Conservation (phyloP, 129 eudicot genomes). For the Erigeron canadensis region DNA sequence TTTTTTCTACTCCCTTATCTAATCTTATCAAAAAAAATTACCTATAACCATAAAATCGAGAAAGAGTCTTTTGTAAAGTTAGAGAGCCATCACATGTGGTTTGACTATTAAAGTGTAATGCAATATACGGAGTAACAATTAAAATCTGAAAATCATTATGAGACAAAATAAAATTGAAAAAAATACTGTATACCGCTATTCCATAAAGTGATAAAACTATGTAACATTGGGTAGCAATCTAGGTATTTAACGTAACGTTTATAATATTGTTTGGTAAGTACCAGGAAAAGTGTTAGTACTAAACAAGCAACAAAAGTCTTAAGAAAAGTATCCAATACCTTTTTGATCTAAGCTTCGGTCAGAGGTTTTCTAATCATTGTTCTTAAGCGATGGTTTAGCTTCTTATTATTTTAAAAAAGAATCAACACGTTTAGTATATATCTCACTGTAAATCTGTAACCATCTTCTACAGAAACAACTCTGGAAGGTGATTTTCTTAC, state of each 20-base stretch:
- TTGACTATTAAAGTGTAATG: background rate
- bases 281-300: background rate
- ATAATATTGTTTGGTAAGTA: background rate
- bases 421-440: conserved; percentile 7
- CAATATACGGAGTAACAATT: background rate
- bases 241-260: background rate
- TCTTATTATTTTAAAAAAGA: background rate
- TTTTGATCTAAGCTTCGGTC: background rate
- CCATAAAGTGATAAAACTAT: background rate
- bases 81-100: background rate
- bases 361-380: no score
- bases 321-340: background rate
- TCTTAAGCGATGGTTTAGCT: no score
- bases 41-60: no score
- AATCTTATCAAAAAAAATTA: no score
- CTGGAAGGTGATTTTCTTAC: no score
- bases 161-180: background rate
- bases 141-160: background rate
- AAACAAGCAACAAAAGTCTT: background rate
- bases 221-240: background rate
- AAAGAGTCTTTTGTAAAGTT: background rate
- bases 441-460: background rate
- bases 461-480: background rate
- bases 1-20: no score
- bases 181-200: background rate